Evolutionary conservation across 2,329 filamentous ascomycete species (phyloP), one percentile per base, ranked within the genome.

Genomic region (Neofusicoccum parvum): DNA sequence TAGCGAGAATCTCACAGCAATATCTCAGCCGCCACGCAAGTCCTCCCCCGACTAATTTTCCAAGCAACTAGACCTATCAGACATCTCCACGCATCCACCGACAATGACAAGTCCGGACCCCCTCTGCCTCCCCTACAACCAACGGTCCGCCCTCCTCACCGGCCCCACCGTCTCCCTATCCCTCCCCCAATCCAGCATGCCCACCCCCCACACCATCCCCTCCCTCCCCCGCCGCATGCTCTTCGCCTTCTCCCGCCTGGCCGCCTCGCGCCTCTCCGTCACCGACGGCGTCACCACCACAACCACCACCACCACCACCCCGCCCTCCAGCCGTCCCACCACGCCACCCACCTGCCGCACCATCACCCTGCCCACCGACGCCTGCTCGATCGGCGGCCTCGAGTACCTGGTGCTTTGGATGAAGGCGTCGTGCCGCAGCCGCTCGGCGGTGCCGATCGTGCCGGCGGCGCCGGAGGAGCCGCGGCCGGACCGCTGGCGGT

Each of bases 221-320:
- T 7, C 27, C 3, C 49, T 64, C 5, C 62, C 62, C 17, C 37
- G 62, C 23, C 62, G 62, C 62, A 46, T 64, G 49, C 62, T 64
- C 10, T 64, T 64, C 62, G 49, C 62, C 10, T 51, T 64, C 36
- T 54, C 49, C 37, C 48, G 15, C 48, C 15, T 45, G 23, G 48
- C 48, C 49, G 62, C 62, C 20, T 5, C 32, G 36, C 49, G 54
- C 12, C 62, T 64, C 14, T 39, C 59, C 59, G 54, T 58, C 15
- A 39, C 37, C 54, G 39, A 45, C 36, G 54, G 23, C 54, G 23
- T 34, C 27, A 9, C 37, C 14, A 9, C 37, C 20, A 45, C 54
- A 20, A 34, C 51, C 34, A 37, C 2, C 14, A 3, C 4, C 12
- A 5, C 50, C 9, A 37, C 50, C 15, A 54, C 50, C 32, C 27